A percentile compares a stretch with the other conserved stretches of the same genome.
phyloP scores from a whole-genome alignment of 2,329 filamentous ascomycete genomes.

The Mollisia scopiformis region DNA sequence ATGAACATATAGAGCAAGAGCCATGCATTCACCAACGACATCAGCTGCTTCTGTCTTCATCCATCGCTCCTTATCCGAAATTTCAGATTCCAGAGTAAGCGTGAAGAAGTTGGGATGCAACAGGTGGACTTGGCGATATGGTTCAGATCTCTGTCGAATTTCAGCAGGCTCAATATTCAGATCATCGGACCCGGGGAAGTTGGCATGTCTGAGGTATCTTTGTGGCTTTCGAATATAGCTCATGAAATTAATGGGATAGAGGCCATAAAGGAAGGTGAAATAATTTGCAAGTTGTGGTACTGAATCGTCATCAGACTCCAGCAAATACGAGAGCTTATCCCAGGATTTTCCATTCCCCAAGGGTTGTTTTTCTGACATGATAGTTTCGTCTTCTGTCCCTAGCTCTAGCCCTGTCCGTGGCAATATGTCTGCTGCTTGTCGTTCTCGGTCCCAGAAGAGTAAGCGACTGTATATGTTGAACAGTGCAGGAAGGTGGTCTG shows the following conservation, averaged over 20 bases:
- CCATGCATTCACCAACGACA: conserved; percentile 79
- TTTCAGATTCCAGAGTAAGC: conserved; percentile 77
- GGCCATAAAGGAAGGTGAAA: conserved; percentile 80
- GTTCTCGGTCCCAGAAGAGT: conserved; percentile 71
- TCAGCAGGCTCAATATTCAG: conserved; percentile 79
- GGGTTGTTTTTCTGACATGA: conserved; percentile 39
- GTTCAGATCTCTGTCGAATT: conserved; percentile 75
- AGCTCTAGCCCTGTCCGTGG: conserved; percentile 14
- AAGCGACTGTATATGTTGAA: conserved; percentile 83
- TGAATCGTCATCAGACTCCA: conserved; percentile 62
- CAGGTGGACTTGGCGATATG: conserved; percentile 72
- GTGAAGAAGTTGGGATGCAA: conserved; percentile 86
- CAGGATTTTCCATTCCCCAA: conserved; percentile 50
- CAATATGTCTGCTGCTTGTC: conserved; percentile 19
- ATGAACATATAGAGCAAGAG: conserved; percentile 62
- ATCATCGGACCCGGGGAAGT: conserved; percentile 70
- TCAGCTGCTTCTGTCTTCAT: conserved; percentile 79
- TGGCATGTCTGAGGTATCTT: conserved; percentile 73
- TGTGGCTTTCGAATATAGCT: conserved; percentile 84
- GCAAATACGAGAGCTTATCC: conserved; percentile 65
- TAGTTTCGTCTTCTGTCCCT: conserved; percentile 9
- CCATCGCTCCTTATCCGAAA: conserved; percentile 76
- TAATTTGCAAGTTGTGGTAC: conserved; percentile 73
- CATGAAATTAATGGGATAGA: conserved; percentile 86
- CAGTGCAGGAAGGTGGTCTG: conserved; percentile 68